Base-by-base conservation (phyloP, 192 early-diverging fungal genomes). In the Podila horticola region DNA sequence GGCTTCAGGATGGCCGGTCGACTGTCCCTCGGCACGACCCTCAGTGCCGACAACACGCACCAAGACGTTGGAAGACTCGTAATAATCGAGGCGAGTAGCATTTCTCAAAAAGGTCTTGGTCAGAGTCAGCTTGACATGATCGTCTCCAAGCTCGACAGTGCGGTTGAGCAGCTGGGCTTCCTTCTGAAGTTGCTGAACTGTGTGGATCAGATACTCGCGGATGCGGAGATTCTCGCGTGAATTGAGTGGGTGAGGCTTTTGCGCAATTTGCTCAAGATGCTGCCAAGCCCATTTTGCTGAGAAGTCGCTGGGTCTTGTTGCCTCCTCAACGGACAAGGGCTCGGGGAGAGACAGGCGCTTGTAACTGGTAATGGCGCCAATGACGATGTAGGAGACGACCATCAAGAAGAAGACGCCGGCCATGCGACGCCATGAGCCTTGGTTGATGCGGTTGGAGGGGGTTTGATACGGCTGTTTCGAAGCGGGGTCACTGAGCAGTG, bases 21-120 rank as follows among this genome's bases (percentile, higher is more conserved):
- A 9, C 24, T 62, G 64, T 52, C 62, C 74, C 17, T 83, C 73
- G 8, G 73, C 64, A 60, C 84, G 65, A n/a, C 75, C 72, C 8
- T 69, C 67, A 5, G 84, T 84, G 9, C 92, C 92, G 28, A 87
- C 84, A 11, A 93, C 75, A 4, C 90, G 87, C n/a, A 93, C 84
- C 24, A 92, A 62, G 31, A 93, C 62, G 67, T 90, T 91, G 74
- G 89, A 87, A 62, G 86, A 88, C 28, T 81, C 77, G 49, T 81
- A 81, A 69, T 55, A 81, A 45, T 81, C 71, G 22, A 81, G 48
- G 26, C 71, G 77, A 5, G 66, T 66, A 20, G 62, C 28, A 59
- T 73, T 73, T 52, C 71, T 60, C 57, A 81, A 50, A 52, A 51
- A 73, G 57, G 61, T 73, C 45, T 49, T 68, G 48, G 66, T 49